Conservation (phyloP, 352 stramenopile genomes). For the Blastocystis sp. region DNA sequence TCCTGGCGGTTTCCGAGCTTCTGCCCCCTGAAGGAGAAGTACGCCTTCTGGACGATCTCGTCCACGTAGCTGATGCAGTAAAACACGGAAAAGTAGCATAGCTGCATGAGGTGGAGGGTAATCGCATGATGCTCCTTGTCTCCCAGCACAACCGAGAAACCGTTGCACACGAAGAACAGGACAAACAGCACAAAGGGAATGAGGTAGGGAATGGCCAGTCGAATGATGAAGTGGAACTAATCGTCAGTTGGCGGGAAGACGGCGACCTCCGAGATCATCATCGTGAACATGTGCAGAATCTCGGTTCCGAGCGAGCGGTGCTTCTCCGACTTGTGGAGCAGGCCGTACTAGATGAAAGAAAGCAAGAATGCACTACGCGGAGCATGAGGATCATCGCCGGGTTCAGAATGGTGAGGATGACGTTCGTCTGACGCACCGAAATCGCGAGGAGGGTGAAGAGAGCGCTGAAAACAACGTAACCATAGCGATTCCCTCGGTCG, state of each 20-base stretch:
- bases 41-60: conserved; percentile 24
- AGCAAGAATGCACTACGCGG: background rate
- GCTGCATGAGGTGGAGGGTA: conserved; percentile 41
- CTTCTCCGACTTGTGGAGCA: background rate
- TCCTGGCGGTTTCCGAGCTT: background rate
- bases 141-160: conserved; percentile 40
- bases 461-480: conserved; percentile 18
- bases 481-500: background rate
- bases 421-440: conserved; percentile 82
- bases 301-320: conserved; percentile 1
- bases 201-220: conserved; percentile 13
- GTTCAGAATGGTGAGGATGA: conserved; percentile 73
- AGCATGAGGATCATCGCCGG: conserved; percentile 15
- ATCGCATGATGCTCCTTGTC: conserved; percentile 53
- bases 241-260: background rate
- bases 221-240: background rate
- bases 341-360: background rate
- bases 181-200: conserved; percentile 17
- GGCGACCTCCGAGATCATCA: background rate
- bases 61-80: conserved; percentile 35
- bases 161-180: conserved; percentile 28
- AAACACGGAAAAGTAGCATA: conserved; percentile 51
- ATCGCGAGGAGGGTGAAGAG: conserved; percentile 74
- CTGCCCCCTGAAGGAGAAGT: background rate
- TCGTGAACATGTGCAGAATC: conserved; percentile 3